Conservation (phyloP, 192 early-diverging fungal species). For the Funneliformis geosporum region DNA sequence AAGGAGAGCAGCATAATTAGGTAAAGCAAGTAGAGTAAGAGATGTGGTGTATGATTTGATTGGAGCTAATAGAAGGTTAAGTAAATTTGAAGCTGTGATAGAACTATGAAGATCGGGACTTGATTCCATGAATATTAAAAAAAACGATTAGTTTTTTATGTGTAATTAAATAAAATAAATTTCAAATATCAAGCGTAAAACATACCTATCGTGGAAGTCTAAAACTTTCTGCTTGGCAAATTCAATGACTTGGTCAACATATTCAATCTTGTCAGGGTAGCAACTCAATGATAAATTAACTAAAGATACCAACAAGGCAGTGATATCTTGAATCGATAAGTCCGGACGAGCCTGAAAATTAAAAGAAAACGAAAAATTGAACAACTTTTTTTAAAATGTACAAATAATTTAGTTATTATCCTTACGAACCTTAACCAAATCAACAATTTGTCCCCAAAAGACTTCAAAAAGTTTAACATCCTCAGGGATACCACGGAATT, state of each 20-base stretch:
- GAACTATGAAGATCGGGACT: slow-evolving; percentile 68
- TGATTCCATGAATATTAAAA: neutral
- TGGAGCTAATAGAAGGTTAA: slow-evolving; percentile 83
- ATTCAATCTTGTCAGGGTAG: slow-evolving; percentile 83
- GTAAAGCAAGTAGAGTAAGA: slow-evolving; percentile 67
- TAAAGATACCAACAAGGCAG: slow-evolving; percentile 85
- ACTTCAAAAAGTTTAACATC: slow-evolving; percentile 92
- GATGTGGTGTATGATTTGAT: slow-evolving; percentile 75
- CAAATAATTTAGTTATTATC: neutral
- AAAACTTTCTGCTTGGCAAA: slow-evolving; percentile 81
- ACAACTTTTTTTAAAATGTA: neutral
- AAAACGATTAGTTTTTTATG: too few relatives aligned
- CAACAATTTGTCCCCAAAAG: slow-evolving; percentile 95
- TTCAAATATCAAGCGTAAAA: neutral
- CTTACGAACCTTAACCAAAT: slow-evolving; percentile 73
- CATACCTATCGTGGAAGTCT: slow-evolving; percentile 52
- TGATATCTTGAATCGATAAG: slow-evolving; percentile 89
- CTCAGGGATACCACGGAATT: slow-evolving; percentile 77
- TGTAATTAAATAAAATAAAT: too few relatives aligned
- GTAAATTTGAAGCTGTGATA: slow-evolving; percentile 71
- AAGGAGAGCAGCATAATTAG: slow-evolving; percentile 82
- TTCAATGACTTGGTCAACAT: slow-evolving; percentile 89
- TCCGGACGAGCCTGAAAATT: slow-evolving; percentile 81
- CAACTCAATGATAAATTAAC: slow-evolving; percentile 90
- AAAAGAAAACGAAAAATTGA: too few relatives aligned